Evolutionary conservation across 352 stramenopile genomes (phyloP).

Genomic region (Globisporangium iwayamae): DNA sequence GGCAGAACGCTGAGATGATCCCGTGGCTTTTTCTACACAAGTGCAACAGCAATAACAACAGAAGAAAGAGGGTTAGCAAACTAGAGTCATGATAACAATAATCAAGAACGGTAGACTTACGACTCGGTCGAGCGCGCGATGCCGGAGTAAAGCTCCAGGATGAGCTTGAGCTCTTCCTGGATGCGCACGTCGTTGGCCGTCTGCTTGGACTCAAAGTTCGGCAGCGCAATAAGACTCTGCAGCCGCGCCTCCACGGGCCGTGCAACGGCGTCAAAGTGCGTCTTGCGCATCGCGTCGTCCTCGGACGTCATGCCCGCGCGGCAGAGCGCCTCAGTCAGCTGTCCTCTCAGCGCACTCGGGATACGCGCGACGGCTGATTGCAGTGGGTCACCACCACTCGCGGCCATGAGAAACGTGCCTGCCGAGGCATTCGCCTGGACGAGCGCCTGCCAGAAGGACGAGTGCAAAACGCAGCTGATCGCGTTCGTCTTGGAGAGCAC

Average conservation of each 20-base stretch:
- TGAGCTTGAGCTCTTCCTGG: constrained; percentile 72
- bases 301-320: constrained; percentile 63
- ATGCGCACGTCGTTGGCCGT: constrained; percentile 58
- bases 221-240: constrained; percentile 49
- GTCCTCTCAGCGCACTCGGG: constrained; percentile 48
- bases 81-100: background rate
- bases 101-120: constrained; percentile 23
- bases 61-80: background rate
- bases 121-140: constrained; percentile 68
- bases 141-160: constrained; percentile 76
- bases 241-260: constrained; percentile 45
- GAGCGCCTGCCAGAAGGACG: constrained; percentile 65
- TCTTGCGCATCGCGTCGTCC: constrained; percentile 34
- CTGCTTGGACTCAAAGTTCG: constrained; percentile 58
- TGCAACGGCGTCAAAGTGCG: constrained; percentile 58
- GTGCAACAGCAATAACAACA: background rate
- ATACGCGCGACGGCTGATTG: constrained; percentile 53
- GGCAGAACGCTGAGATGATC: constrained; percentile 58
- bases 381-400: constrained; percentile 24
- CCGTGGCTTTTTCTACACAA: constrained; percentile 42
- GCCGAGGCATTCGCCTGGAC: constrained; percentile 69
- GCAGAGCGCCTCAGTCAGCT: constrained; percentile 68
- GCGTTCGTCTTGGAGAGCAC: constrained; percentile 60
- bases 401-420: constrained; percentile 42
- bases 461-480: constrained; percentile 51